Conservation (phyloP, 257 asterid genomes). For the Fraxinus excelsior region DNA sequence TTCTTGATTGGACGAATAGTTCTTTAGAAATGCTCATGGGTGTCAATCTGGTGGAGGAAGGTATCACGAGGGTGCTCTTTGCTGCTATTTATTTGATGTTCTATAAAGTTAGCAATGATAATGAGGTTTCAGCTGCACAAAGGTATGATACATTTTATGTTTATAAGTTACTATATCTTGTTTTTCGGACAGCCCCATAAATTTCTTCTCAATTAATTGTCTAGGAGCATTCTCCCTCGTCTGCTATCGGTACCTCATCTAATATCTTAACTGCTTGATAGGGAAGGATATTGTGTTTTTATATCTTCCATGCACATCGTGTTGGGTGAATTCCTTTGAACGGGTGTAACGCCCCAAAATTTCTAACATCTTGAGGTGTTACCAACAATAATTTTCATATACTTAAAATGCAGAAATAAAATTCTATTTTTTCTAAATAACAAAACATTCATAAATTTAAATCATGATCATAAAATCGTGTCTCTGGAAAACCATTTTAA, state of each 20-base stretch:
- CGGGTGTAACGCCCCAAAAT: no score
- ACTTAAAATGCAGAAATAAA: no score
- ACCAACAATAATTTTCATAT: no score
- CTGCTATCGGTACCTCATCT: neutral
- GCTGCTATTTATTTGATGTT: slow-evolving; percentile 79
- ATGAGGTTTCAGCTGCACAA: slow-evolving; percentile 79
- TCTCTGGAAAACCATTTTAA: no score
- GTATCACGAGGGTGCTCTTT: slow-evolving; percentile 81
- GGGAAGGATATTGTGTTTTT: neutral
- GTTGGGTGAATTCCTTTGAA: neutral
- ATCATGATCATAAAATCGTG: no score
- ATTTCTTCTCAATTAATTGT: neutral
- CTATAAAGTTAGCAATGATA: slow-evolving; percentile 63
- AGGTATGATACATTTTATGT: slow-evolving; percentile 55
- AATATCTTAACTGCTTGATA: neutral
- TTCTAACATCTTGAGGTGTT: no score
- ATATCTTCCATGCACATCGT: neutral
- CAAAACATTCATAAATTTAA: no score
- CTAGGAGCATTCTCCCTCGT: neutral
- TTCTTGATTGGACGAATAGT: slow-evolving; percentile 59
- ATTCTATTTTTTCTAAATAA: no score
- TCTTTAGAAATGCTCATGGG: slow-evolving; percentile 82
- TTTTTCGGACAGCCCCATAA: neutral
- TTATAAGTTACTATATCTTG: neutral
- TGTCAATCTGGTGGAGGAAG: slow-evolving; percentile 83